Percentiles rank a stretch among this genome's conserved stretches.
Evolutionary conservation across 2,329 filamentous ascomycete species (phyloP).

Genomic region (Fusarium nodosum): DNA sequence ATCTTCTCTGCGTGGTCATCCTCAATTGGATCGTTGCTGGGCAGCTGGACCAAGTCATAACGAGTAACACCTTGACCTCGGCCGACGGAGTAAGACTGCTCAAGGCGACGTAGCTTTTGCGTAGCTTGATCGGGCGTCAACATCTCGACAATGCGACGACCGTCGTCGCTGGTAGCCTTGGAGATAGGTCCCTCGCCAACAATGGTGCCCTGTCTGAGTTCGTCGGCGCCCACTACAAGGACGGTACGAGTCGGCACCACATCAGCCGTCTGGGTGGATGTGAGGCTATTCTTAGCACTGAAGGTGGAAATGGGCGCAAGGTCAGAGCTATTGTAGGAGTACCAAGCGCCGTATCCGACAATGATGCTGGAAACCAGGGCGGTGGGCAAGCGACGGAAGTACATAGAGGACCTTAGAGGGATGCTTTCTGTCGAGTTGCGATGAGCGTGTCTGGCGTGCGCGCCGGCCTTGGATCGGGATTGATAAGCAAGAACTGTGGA

Average conservation of each 20-base stretch:
- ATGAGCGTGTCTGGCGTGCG: constrained; percentile 60
- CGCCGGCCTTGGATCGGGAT: constrained; percentile 65
- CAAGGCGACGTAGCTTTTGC: constrained; percentile 86
- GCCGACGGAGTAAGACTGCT: constrained; percentile 92
- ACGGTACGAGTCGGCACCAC: constrained; percentile 73
- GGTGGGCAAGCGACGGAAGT: constrained; percentile 75
- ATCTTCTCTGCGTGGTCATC: constrained; percentile 99
- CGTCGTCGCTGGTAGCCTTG: constrained; percentile 88
- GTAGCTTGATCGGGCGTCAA: constrained; percentile 94
- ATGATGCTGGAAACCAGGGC: constrained; percentile 75
- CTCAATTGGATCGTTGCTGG: constrained; percentile 97
- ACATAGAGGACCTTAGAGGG: constrained; percentile 79
- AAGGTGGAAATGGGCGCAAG: constrained; percentile 50
- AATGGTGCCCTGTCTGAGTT: constrained; percentile 89
- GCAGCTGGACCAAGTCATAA: constrained; percentile 94
- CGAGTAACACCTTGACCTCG: constrained; percentile 91
- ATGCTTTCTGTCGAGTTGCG: constrained; percentile 51
- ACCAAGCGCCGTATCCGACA: constrained; percentile 83
- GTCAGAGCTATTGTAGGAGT: constrained; percentile 70
- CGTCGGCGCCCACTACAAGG: constrained; percentile 88
- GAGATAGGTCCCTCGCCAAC: constrained; percentile 87
- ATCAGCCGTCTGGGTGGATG: constrained; percentile 57
- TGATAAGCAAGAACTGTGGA: constrained; percentile 71
- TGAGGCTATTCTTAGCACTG: constrained; percentile 57
- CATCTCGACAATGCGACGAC: constrained; percentile 93